phyloP scores from a whole-genome alignment of 1,284 basidiomycete genomes.

The Rhodotorula sp. region DNA sequence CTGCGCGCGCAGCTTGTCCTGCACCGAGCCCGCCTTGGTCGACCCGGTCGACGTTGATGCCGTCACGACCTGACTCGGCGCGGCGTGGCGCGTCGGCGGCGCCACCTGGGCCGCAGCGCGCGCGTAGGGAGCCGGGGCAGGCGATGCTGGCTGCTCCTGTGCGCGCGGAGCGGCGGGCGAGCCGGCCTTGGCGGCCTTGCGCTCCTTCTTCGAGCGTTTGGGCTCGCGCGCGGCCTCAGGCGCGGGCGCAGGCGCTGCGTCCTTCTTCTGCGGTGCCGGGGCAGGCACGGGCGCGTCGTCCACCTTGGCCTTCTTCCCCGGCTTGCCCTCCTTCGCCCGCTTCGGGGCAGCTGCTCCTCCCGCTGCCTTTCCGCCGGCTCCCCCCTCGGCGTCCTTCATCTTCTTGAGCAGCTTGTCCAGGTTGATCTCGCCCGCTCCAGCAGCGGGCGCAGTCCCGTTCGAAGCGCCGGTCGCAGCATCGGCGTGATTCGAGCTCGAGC shows the following conservation, averaged over 20 bases:
- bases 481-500: slow-evolving; percentile 4
- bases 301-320: slow-evolving; percentile 12
- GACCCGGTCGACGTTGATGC: neutral
- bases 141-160: neutral
- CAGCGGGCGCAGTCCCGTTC: too few relatives aligned
- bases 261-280: neutral
- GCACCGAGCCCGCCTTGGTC: slow-evolving; percentile 24
- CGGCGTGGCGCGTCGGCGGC: neutral
- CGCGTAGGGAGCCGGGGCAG: neutral
- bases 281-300: neutral
- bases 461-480: neutral
- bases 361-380: slow-evolving; percentile 5
- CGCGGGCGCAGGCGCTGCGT: slow-evolving; percentile 2
- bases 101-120: neutral
- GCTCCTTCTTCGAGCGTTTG: slow-evolving; percentile 3
- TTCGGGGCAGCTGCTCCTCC: neutral
- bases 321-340: slow-evolving; percentile 1
- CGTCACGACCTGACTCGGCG: neutral
- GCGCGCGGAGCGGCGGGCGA: neutral
- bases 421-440: slow-evolving; percentile 57
- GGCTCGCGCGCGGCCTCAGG: neutral
- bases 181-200: neutral
- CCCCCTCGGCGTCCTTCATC: slow-evolving; percentile 51
- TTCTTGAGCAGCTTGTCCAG: slow-evolving; percentile 74
- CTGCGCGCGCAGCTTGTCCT: slow-evolving; percentile 42